phyloP scores from a whole-genome alignment of 1,284 basidiomycete species.

The Trichosporon sp. region DNA sequence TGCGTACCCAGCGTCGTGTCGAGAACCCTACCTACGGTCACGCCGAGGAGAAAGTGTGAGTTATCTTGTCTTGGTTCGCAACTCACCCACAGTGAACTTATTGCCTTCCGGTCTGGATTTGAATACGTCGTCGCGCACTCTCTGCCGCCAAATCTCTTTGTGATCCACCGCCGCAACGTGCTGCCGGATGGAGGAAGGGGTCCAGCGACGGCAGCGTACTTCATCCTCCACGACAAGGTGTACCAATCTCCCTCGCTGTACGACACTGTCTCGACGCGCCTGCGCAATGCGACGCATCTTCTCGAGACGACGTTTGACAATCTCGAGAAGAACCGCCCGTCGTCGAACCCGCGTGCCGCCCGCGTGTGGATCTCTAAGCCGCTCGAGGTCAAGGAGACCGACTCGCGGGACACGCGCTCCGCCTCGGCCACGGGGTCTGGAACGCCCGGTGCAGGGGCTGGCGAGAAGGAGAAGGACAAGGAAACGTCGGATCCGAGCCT shows the following conservation, averaged over 20 bases:
- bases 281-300: slow-evolving; percentile 41
- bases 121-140: slow-evolving; percentile 52
- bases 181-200: slow-evolving; percentile 38
- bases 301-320: slow-evolving; percentile 44
- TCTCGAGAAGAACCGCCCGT: slow-evolving; percentile 43
- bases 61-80: neutral
- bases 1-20: slow-evolving; percentile 47
- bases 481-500: slow-evolving; percentile 2
- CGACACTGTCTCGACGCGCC: slow-evolving; percentile 41
- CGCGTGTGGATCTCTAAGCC: slow-evolving; percentile 45
- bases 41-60: slow-evolving; percentile 50
- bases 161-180: slow-evolving; percentile 48
- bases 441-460: slow-evolving; percentile 9
- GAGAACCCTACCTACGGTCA: slow-evolving; percentile 49
- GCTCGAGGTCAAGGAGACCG: slow-evolving; percentile 7
- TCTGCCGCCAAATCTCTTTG: slow-evolving; percentile 48
- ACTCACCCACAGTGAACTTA: slow-evolving; percentile 39
- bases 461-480: slow-evolving; percentile 10
- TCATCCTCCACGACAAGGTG: slow-evolving; percentile 49
- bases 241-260: slow-evolving; percentile 50
- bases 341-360: slow-evolving; percentile 48
- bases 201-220: slow-evolving; percentile 43
- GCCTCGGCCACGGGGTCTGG: neutral
- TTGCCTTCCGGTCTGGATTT: slow-evolving; percentile 45
- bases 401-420: neutral